Conservation (phyloP, 768 basidiomycete species). For the Leccinum longicurvipes region DNA sequence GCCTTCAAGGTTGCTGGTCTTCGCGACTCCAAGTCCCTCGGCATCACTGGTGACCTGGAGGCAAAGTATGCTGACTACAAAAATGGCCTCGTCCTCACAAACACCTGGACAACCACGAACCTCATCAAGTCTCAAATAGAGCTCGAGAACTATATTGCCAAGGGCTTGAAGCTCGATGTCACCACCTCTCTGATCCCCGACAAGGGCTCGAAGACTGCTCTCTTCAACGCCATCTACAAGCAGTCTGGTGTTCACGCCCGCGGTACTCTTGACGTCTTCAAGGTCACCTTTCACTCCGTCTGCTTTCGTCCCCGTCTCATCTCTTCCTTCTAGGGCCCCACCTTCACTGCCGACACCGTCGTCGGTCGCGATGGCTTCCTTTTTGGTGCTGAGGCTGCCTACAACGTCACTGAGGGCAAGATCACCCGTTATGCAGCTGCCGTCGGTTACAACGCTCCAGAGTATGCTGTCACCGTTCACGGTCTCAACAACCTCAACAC, state of each 20-base stretch:
- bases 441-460: slow-evolving; percentile 92
- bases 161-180: slow-evolving; percentile 95
- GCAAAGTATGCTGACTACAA: slow-evolving; percentile 89
- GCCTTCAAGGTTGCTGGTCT: slow-evolving; percentile 89
- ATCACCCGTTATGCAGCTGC: slow-evolving; percentile 91
- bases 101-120: slow-evolving; percentile 95
- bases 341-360: slow-evolving; percentile 94
- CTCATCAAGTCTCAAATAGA: slow-evolving; percentile 88
- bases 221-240: slow-evolving; percentile 87
- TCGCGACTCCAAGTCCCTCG: slow-evolving; percentile 69
- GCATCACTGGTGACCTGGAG: slow-evolving; percentile 90
- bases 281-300: slow-evolving; percentile 46
- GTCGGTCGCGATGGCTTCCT: slow-evolving; percentile 97
- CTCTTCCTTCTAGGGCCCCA: slow-evolving; percentile 70
- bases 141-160: slow-evolving; percentile 95
- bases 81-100: slow-evolving; percentile 91
- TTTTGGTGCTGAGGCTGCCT: slow-evolving; percentile 91
- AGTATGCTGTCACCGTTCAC: slow-evolving; percentile 93
- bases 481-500: slow-evolving; percentile 92
- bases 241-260: slow-evolving; percentile 94
- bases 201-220: slow-evolving; percentile 80
- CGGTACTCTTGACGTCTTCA: slow-evolving; percentile 89
- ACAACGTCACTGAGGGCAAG: slow-evolving; percentile 93
- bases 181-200: slow-evolving; percentile 80
- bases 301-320: neutral